Evolutionary conservation across 2,329 filamentous ascomycete species (phyloP), one percentile per base, ranked within the genome.

Genomic region (Colletotrichum sp.): DNA sequence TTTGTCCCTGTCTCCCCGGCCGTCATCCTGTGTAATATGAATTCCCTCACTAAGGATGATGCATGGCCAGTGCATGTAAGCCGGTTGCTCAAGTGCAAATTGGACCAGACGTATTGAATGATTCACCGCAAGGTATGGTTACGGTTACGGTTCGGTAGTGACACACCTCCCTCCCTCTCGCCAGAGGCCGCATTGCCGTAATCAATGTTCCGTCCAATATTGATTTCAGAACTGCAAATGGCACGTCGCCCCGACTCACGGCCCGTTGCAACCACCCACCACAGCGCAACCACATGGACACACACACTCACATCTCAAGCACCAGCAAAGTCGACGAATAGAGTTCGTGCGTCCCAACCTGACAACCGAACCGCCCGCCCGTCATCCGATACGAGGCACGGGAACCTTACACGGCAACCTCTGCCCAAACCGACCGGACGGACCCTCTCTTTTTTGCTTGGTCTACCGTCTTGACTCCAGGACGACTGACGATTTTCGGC

Each of bases 331-430:
- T 64, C 32, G 2, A 21, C 30, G n/a, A 44, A 70, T 67, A 62
- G 68, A 72, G 62, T 72, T 72, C 39, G 68, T 75, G 68, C 72
- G 72, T 75, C 72, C 52, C 62, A 55, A 75, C 72, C 68, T 75
- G 68, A 67, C 68, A 72, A 75, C 72, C 68, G 44, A 49, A 49
- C 44, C 44, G 52, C 52, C 52, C 52, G 59, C 52, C 63, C 57
- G 59, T 73, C 73, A 57, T 73, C 69, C 73, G 64, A 68, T 73
- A 76, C 70, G 73, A 73, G 73, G 55, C 16, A 73, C 34, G 63
- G 69, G 49, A 44, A 76, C 73, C 44, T 49, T 28, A 64, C 64
- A 49, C 73, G 72, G 72, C 39, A 64, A 65, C 34, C 24, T 59
- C 55, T 64, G 36, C 39, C 73, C 18, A 60, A 68, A 57, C 30